Evolutionary conservation across 257 asterid species (phyloP).

Genomic region (Lycium barbarum): DNA sequence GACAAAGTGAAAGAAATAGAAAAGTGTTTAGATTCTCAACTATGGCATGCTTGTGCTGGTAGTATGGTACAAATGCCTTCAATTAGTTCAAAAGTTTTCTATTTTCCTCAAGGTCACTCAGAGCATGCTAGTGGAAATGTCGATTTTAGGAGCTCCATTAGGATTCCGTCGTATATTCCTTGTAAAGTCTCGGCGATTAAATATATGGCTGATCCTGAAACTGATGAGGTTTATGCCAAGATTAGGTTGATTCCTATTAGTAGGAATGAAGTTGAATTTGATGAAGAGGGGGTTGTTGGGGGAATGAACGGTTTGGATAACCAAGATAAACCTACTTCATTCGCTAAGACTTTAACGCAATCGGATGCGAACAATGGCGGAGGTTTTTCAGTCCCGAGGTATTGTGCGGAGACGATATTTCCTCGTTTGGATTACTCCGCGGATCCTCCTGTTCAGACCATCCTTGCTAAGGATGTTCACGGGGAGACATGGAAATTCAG

Average conservation of each 20-base stretch:
- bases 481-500: conserved; percentile 94
- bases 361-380: conserved; percentile 96
- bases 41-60: conserved; percentile 99
- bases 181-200: conserved; percentile 62
- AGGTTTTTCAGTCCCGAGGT: conserved; percentile 93
- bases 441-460: conserved; percentile 88
- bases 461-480: conserved; percentile 89
- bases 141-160: conserved; percentile 57
- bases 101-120: conserved; percentile 95
- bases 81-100: conserved; percentile 66
- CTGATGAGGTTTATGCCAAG: conserved; percentile 81
- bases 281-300: conserved; percentile 46
- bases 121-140: conserved; percentile 75
- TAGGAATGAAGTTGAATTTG: conserved; percentile 47
- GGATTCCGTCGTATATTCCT: conserved; percentile 61
- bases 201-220: conserved; percentile 87
- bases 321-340: conserved; percentile 73
- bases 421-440: conserved; percentile 77
- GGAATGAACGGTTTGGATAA: conserved; percentile 45
- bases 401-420: conserved; percentile 89
- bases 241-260: conserved; percentile 54
- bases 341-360: conserved; percentile 89
- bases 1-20: conserved; percentile 61
- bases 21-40: conserved; percentile 76
- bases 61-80: conserved; percentile 89